Percentiles rank a stretch among this genome's conserved stretches.
phyloP scores from a whole-genome alignment of 2,329 filamentous ascomycete genomes.

The Penicillium sp. region DNA sequence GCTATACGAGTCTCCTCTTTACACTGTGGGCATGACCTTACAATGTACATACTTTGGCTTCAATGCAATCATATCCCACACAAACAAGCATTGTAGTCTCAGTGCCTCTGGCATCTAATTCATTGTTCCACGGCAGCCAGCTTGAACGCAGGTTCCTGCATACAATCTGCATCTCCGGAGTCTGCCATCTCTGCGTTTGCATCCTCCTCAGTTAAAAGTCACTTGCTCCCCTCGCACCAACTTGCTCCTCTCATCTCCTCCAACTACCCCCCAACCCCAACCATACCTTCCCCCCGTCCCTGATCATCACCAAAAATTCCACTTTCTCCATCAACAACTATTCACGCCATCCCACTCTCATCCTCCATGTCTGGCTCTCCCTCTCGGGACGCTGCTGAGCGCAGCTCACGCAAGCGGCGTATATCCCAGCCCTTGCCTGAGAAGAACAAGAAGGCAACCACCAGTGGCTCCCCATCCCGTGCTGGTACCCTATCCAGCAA shows the following conservation, averaged over 20 bases:
- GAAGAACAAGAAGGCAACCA: background rate
- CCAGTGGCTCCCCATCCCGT: background rate
- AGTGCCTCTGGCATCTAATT: background rate
- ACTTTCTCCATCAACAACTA: background rate
- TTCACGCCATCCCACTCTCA: background rate
- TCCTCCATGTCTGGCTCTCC: background rate
- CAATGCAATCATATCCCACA: background rate
- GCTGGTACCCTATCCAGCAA: background rate
- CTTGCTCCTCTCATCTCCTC: background rate
- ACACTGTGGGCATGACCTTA: background rate
- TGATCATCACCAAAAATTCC: background rate
- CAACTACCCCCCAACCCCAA: background rate
- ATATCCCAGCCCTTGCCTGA: background rate
- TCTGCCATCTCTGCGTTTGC: background rate
- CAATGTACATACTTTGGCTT: constrained; percentile 1
- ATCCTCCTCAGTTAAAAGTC: background rate
- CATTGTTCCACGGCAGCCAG: background rate
- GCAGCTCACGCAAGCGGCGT: background rate
- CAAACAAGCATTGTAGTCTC: background rate
- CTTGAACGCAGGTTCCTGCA: background rate
- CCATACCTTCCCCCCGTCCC: background rate
- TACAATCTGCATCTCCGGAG: background rate
- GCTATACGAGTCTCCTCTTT: background rate
- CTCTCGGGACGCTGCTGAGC: background rate
- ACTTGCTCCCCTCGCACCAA: background rate